These are phyloP conservation scores for Eucalyptus cloeziana DNA, from an alignment of 345 rosid species.

Conservation along the genomic window DNA sequence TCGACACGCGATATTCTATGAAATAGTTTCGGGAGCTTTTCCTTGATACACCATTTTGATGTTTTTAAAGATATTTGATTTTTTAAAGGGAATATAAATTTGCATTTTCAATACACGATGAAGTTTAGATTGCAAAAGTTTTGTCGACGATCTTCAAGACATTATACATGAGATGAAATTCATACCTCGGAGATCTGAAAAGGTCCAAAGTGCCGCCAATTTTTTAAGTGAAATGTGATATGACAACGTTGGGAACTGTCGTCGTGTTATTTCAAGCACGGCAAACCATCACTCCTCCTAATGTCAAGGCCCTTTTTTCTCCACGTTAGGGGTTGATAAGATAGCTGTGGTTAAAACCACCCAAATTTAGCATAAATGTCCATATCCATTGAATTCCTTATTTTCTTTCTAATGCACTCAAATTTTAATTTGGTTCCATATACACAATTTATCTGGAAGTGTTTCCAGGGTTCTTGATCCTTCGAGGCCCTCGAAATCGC, in stretches of 20 bases:
- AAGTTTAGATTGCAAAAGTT: not conserved
- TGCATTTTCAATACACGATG: not conserved
- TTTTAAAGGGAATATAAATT: not conserved
- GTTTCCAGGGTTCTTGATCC: not conserved
- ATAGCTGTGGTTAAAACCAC: conserved; percentile 6
- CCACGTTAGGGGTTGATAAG: not conserved
- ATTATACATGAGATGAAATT: not conserved
- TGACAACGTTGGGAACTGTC: not conserved
- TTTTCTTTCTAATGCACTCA: not conserved
- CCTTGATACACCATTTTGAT: not conserved
- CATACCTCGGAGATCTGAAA: not conserved
- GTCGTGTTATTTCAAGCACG: not conserved
- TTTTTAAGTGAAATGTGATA: not conserved
- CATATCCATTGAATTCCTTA: not conserved
- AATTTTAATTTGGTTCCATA: not conserved
- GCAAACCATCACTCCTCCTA: not conserved
- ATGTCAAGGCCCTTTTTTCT: not conserved
- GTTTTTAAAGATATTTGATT: not conserved
- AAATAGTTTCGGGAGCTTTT: not conserved
- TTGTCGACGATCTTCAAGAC: not conserved
- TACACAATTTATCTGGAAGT: not conserved
- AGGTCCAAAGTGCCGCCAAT: not conserved
- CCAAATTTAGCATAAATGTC: not conserved
- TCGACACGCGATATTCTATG: not conserved
- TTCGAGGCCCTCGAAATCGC: conserved; percentile 23